Base-by-base conservation (phyloP, 805 yeast genomes). In the Ogataea polymorpha region DNA sequence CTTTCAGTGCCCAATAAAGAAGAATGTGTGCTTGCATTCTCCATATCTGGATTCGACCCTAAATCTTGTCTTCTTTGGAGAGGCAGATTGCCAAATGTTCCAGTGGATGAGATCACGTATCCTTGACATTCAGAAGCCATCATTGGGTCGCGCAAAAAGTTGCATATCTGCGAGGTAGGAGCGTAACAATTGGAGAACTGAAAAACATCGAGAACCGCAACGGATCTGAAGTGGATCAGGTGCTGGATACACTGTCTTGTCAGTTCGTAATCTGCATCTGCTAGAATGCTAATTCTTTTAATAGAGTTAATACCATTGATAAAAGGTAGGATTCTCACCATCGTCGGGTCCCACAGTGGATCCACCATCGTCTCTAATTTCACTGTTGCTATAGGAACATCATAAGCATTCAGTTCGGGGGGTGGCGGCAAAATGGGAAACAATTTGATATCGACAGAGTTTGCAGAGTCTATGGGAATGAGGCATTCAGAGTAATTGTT, bases 271-370 rank as follows among this genome's bases (percentile, higher is more conserved):
- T 89, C 95, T 27, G 96, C 83, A 53, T 86, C 80, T 2, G 96
- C 87, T 37, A 89, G 62, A 37, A 79, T 77, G 14, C 96, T 78
- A 27, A 95, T 91, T 41, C 75, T 73, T 26, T 79, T 71, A 14
- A 93, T 79, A 5, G 93, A 86, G 59, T 91, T 91, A 35, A 89
- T 71, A 1, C 99, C 99, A 55, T 93, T 79, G 36, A 93, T 87
- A 50, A 71, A 84, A 0, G 96, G 96, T 9, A 87, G 65, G 17
- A 93, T 86, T 51, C 85, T 82, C 33, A 88, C 70, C 93, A 93
- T 84, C 2, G 98, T 91, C 1, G 97, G 97, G 62, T 93, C 99
- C 97, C 99, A 93, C 54, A 86, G 83, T 7, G 86, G 83, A 61
- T 93, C 99, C 31, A 87, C 81, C 46, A 93, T 69, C 27, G 75